phyloP scores from a whole-genome alignment of 2,329 filamentous ascomycete genomes.

The Cladophialophora yegresii region DNA sequence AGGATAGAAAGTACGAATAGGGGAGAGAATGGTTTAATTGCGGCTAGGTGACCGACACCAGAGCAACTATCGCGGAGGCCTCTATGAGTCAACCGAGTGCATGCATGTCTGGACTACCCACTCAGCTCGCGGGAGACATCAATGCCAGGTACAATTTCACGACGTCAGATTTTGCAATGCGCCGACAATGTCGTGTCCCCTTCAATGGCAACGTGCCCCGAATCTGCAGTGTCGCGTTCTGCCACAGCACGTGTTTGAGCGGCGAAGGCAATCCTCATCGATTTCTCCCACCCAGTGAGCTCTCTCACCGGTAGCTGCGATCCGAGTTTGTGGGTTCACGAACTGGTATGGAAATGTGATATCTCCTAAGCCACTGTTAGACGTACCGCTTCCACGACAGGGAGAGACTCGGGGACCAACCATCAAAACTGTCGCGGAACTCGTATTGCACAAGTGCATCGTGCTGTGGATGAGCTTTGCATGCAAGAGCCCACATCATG shows the following conservation, averaged over 20 bases:
- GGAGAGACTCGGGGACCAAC: background rate
- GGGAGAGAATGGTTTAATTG: background rate
- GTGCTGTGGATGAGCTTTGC: background rate
- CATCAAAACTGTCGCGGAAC: background rate
- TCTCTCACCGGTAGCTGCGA: background rate
- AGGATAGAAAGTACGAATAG: background rate
- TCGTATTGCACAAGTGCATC: background rate
- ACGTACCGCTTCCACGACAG: background rate
- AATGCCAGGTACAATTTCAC: background rate
- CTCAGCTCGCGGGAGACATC: background rate
- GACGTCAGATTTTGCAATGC: background rate
- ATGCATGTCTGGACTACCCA: background rate
- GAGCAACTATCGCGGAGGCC: background rate
- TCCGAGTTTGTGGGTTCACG: background rate
- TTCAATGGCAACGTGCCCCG: background rate
- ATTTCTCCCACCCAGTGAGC: background rate
- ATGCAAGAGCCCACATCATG: conserved; percentile 6
- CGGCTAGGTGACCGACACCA: background rate
- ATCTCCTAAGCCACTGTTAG: background rate
- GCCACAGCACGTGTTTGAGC: background rate
- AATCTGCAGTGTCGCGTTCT: background rate
- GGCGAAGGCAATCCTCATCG: background rate
- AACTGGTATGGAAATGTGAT: background rate
- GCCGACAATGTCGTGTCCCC: background rate
- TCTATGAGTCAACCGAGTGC: background rate